Base-by-base conservation (phyloP, 139 green algal genomes). In the Chlamydomonas eustigma region DNA sequence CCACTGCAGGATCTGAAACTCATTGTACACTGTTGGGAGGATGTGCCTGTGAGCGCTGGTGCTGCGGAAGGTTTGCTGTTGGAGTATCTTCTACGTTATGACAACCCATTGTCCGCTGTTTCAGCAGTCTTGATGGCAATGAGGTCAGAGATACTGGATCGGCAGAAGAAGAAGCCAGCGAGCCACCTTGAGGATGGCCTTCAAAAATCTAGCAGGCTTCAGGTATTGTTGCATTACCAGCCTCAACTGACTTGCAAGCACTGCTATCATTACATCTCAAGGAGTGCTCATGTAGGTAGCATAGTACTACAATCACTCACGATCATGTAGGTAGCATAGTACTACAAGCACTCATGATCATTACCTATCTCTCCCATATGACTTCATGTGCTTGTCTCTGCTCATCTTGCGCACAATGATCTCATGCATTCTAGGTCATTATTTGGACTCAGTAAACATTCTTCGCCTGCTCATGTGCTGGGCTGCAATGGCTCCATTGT, bases 71-170 rank as follows among this genome's bases (percentile, higher is more conserved):
- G 18, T 34, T 39, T 39, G 32, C 39, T 69, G 58, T 8, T 69
- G 64, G 36, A 64, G 24, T 80, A 80, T 64, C 75, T 80, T 25
- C 31, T 63, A 12, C 39, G 39, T 25, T 50, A 75, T 25, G 50
- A 65, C 31, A 68, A 71, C 39, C 75, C 75, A 35, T 50, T 80
- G 33, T 67, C 75, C 39, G 35, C 70, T 5, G 32, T 76, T 0
- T 71, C 65, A 28, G 66, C 75, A 25, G 70, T 36, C 75, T 66
- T 80, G 32, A 52, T 80, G 75, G 75, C 75, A 12, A 75, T 75
- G 65, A 44, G 75, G 1, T 38, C 64, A 4, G 75, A 80, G 75
- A 3, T 80, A 34, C 32, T 1, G n/a, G 8, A 58, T 33, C 36
- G 65, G 3, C 25, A 39, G 18, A 52, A 73, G 39, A 31, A 69